Conservation (phyloP, 2,329 filamentous ascomycete species). For the Lasiodiplodia gonubiensis region DNA sequence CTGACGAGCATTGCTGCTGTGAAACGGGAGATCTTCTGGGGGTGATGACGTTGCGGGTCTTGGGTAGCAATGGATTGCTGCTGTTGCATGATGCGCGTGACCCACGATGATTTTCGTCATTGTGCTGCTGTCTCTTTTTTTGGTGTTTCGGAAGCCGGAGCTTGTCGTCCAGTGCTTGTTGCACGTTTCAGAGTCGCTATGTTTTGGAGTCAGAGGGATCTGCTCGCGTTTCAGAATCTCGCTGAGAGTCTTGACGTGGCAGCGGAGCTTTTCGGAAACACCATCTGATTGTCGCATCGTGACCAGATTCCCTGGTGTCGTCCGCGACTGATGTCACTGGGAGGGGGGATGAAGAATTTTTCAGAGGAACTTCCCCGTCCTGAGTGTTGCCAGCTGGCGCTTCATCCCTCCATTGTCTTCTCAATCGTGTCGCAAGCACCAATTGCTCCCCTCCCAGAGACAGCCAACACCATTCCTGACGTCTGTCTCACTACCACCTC, state of each 20-base stretch:
- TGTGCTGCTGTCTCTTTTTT: neutral
- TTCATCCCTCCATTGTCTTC: neutral
- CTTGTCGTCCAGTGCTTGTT: conserved; percentile 7
- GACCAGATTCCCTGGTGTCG: neutral
- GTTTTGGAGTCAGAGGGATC: neutral
- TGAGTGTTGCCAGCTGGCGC: too few relatives aligned
- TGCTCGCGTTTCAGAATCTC: neutral
- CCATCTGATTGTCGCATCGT: neutral
- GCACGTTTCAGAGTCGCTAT: neutral
- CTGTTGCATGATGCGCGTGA: neutral
- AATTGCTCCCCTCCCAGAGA: neutral
- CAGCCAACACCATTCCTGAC: neutral
- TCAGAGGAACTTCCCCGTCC: neutral
- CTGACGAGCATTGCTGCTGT: neutral
- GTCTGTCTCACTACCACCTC: neutral
- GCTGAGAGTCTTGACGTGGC: conserved; percentile 8
- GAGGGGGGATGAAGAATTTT: neutral
- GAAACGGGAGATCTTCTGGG: neutral
- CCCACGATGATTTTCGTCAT: neutral
- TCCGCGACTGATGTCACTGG: neutral
- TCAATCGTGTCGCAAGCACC: neutral
- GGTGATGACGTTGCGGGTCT: neutral
- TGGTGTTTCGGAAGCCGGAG: neutral
- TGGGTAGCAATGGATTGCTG: neutral
- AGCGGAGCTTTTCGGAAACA: conserved; percentile 6